Base-by-base conservation (phyloP, 2,329 filamentous ascomycete genomes). In the Blastomyces parvus region DNA sequence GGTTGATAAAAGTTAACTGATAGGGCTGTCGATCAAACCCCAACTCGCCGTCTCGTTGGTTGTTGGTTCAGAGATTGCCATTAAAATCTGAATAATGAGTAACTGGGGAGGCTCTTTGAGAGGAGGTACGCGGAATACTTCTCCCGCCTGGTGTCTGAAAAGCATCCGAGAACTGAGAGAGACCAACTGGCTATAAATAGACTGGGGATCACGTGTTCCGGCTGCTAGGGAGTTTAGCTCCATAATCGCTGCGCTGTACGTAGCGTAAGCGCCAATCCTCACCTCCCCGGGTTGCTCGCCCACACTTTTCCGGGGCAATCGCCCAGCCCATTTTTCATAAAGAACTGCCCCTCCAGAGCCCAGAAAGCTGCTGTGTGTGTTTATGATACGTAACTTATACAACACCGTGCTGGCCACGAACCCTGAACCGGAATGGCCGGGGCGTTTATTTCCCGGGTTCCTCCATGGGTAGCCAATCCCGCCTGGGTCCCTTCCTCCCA, bases 381-480 rank as follows among this genome's bases (percentile, higher is more conserved):
- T 59, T 59, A 36, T 59, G 57, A 59, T 48, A 59, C 57, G 57
- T 59, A 59, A 30, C 27, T 33, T 55, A 5, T 55, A 13, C 52
- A n/a, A 36, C 40, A 36, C 30, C 6, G 17, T 40, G n/a, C 5
- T 33, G 57, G 57, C 22, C 42, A 33, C 42, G 42, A 33, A 46
- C 40, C 14, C 40, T 22, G 22, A 46, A 22, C 22, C 25, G 40
- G 38, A 33, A 59, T 46, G 38, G n/a, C 57, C 57, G 33, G 40
- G 48, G 57, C 57, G 57, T 59, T 48, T 59, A 48, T 46, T 48
- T 40, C 57, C 22, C 42, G 22, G n/a, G 8, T 4, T 14, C 38
- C 1, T 14, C 25, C 56, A 9, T 55, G 30, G 27, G 3, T 36
- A 36, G 30, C 52, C 52, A 36, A 36, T 57, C 36, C 17, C 33